These are phyloP conservation scores for Fomitiporia mediterranea DNA, from an alignment of 1,284 basidiomycete genomes.

Conservation along the genomic window DNA sequence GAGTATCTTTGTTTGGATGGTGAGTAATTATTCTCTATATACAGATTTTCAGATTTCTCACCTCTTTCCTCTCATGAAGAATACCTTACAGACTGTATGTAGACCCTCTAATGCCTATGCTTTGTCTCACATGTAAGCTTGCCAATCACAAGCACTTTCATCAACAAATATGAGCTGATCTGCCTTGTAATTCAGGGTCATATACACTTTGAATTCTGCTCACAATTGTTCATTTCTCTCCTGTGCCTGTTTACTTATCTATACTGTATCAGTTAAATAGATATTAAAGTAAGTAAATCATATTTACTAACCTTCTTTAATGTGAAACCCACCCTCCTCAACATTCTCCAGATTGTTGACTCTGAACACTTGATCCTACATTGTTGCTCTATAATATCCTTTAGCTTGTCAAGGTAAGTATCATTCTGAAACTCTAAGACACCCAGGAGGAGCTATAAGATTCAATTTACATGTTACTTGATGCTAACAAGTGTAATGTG, in stretches of 20 bases:
- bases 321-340: slow-evolving; percentile 22
- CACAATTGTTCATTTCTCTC: slow-evolving; percentile 26
- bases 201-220: slow-evolving; percentile 23
- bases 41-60: slow-evolving; percentile 21
- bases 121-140: slow-evolving; percentile 25
- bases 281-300: too few species aligned
- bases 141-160: slow-evolving; percentile 29
- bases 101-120: slow-evolving; percentile 30
- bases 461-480: too few species aligned
- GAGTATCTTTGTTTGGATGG: slow-evolving; percentile 28
- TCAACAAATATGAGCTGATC: slow-evolving; percentile 35
- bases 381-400: slow-evolving; percentile 6
- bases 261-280: neutral
- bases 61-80: slow-evolving; percentile 32
- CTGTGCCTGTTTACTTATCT: slow-evolving; percentile 26
- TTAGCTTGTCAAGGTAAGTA: slow-evolving; percentile 20
- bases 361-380: slow-evolving; percentile 20
- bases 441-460: neutral
- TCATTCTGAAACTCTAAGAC: neutral
- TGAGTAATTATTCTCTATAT: slow-evolving; percentile 12
- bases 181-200: slow-evolving; percentile 25
- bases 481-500: too few species aligned
- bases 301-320: slow-evolving; percentile 26
- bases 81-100: slow-evolving; percentile 26
- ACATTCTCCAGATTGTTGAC: slow-evolving; percentile 24